phyloP scores from a whole-genome alignment of 139 green algal species.

The Trebouxia sp. region DNA sequence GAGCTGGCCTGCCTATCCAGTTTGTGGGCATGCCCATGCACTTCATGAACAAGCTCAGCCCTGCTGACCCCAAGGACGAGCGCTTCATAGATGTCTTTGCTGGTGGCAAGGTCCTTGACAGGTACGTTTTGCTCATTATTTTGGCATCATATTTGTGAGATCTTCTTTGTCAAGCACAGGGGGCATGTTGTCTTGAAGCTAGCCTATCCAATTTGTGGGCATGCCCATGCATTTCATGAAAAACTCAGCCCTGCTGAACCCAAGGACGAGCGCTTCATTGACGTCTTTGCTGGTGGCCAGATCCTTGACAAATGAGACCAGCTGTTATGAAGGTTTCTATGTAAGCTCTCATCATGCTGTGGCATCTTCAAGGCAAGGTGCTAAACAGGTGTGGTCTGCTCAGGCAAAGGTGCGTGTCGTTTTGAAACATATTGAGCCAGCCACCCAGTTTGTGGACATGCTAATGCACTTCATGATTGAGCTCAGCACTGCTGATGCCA shows the following conservation, averaged over 20 bases:
- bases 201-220: background rate
- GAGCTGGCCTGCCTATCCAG: slow-evolving; percentile 48
- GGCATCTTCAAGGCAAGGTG: too few relatives aligned
- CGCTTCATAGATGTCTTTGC: slow-evolving; percentile 67
- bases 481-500: background rate
- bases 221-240: background rate
- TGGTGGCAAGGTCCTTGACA: slow-evolving; percentile 43
- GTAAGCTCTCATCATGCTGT: too few relatives aligned
- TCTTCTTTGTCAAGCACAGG: background rate
- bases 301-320: too few relatives aligned
- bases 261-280: background rate
- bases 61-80: slow-evolving; percentile 16
- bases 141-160: too few relatives aligned
- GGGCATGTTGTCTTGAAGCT: background rate
- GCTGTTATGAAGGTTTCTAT: too few relatives aligned
- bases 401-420: too few relatives aligned
- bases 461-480: slow-evolving; percentile 57
- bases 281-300: background rate
- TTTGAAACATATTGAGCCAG: too few relatives aligned
- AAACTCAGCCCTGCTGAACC: background rate
- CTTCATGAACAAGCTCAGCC: slow-evolving; percentile 41
- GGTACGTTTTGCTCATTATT: background rate
- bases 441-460: slow-evolving; percentile 35
- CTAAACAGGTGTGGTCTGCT: too few relatives aligned
- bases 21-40: slow-evolving; percentile 51